A percentile compares a stretch with the other conserved stretches of the same genome.
phyloP scores from a whole-genome alignment of 768 basidiomycete genomes.

The Mrakia frigida region DNA sequence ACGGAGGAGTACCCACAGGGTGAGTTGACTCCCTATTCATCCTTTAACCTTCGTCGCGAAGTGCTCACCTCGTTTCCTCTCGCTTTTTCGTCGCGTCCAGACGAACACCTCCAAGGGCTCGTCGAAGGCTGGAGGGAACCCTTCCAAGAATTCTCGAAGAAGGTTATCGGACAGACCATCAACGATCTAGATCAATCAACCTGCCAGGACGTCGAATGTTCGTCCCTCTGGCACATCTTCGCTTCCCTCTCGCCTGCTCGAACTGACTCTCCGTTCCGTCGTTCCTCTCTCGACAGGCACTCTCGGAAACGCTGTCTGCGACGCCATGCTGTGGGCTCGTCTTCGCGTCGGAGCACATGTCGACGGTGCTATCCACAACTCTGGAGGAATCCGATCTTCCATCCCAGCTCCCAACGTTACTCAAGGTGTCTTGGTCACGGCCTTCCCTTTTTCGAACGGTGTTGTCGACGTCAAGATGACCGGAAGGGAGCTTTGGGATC shows the following conservation, averaged over 20 bases:
- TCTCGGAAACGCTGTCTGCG: conserved; percentile 49
- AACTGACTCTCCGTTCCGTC: neutral
- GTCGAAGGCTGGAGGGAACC: conserved; percentile 48
- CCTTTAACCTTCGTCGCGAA: too few species aligned
- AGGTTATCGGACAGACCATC: conserved; percentile 47
- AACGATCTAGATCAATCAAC: conserved; percentile 46
- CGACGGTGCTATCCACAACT: conserved; percentile 48
- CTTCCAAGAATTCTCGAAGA: conserved; percentile 45
- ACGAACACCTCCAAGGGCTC: conserved; percentile 46
- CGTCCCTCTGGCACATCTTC: neutral
- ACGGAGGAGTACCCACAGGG: conserved; percentile 39
- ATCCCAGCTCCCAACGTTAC: conserved; percentile 39
- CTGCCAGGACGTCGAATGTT: conserved; percentile 49
- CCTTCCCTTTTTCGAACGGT: conserved; percentile 51
- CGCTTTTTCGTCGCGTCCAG: conserved; percentile 16
- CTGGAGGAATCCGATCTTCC: conserved; percentile 48
- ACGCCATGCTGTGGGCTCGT: conserved; percentile 47
- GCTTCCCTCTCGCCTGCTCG: neutral
- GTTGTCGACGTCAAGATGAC: conserved; percentile 48
- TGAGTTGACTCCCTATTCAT: neutral
- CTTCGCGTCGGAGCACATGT: conserved; percentile 37
- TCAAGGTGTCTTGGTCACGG: conserved; percentile 39
- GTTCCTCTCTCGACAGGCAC: conserved; percentile 36
- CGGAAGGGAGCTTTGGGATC: conserved; percentile 48
- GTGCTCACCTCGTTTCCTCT: neutral